Percentiles rank a stretch among this genome's conserved stretches.
These are phyloP conservation scores for Passiflora organensis DNA, from an alignment of 345 rosid species.

Conservation along the genomic window DNA sequence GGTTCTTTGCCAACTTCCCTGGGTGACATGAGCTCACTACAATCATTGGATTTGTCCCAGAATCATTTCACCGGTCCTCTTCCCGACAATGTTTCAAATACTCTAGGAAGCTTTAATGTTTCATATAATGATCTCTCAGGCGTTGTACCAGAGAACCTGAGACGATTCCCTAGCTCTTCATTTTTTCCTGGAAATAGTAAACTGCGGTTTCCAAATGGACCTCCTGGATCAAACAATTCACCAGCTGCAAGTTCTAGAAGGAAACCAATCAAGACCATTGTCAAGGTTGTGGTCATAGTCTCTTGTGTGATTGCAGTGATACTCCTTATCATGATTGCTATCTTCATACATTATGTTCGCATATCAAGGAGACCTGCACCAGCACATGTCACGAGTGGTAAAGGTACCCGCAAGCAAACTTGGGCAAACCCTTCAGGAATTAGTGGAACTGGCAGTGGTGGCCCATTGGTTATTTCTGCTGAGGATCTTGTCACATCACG, in stretches of 20 bases:
- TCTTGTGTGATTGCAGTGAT: constrained; percentile 66
- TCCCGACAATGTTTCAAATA: constrained; percentile 58
- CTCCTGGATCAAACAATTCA: constrained; percentile 39
- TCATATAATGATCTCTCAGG: constrained; percentile 89
- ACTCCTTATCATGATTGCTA: constrained; percentile 66
- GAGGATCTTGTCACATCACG: constrained; percentile 72
- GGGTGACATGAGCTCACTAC: constrained; percentile 55
- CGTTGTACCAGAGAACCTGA: constrained; percentile 74
- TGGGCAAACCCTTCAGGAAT: constrained; percentile 46
- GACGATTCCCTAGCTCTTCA: constrained; percentile 67
- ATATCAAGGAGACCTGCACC: constrained; percentile 48
- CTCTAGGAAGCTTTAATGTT: constrained; percentile 63
- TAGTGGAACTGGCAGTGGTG: constrained; percentile 45
- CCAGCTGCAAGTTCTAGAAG: constrained; percentile 39
- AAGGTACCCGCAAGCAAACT: constrained; percentile 39
- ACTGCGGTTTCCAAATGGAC: constrained; percentile 48
- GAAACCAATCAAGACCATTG: constrained; percentile 44
- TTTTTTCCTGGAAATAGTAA: constrained; percentile 76
- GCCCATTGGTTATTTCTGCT: constrained; percentile 70
- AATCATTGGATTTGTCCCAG: constrained; percentile 66
- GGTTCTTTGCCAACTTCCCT: constrained; percentile 85
- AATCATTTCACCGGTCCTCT: constrained; percentile 75
- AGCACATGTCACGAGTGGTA: constrained; percentile 36
- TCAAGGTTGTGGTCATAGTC: constrained; percentile 66
- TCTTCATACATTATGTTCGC: constrained; percentile 58